phyloP scores from a whole-genome alignment of 1,284 basidiomycete genomes.

The Malassezia nana region DNA sequence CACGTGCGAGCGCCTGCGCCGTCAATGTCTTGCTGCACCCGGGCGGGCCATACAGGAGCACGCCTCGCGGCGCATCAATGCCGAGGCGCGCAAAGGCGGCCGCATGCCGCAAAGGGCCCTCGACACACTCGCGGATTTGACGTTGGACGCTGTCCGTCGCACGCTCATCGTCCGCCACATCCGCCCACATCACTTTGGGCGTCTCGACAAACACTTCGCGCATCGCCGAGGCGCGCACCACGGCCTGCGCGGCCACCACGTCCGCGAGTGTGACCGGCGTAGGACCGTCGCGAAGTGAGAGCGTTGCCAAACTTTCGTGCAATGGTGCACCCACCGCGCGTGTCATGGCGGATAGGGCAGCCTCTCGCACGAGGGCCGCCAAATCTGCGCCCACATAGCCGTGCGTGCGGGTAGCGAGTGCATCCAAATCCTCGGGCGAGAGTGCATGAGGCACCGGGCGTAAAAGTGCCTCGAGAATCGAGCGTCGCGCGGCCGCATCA shows the following conservation, averaged over 20 bases:
- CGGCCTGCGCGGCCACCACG: constrained; percentile 62
- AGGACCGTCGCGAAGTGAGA: constrained; percentile 16
- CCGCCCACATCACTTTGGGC: constrained; percentile 69
- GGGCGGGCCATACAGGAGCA: constrained; percentile 89
- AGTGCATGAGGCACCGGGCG: constrained; percentile 69
- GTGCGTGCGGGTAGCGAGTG: constrained; percentile 70
- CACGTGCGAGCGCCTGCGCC: constrained; percentile 83
- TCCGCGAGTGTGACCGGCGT: constrained; percentile 52
- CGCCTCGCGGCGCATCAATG: constrained; percentile 75
- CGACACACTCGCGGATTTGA: constrained; percentile 49
- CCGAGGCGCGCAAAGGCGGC: constrained; percentile 78
- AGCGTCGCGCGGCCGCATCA: constrained; percentile 66
- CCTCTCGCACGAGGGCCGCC: constrained; percentile 79
- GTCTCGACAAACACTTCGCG: constrained; percentile 82
- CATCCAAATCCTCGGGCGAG: constrained; percentile 56
- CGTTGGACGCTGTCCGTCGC: constrained; percentile 21
- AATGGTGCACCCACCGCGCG: constrained; percentile 10
- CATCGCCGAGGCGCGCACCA: constrained; percentile 83
- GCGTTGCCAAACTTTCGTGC: constrained; percentile 16
- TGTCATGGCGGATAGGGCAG: constrained; percentile 64
- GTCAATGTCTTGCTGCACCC: constrained; percentile 95
- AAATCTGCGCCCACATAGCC: constrained; percentile 97
- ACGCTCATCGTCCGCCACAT: constrained; percentile 54
- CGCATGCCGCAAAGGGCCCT: constrained; percentile 84
- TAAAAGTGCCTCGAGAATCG: constrained; percentile 74